Percentiles rank a stretch among this genome's conserved stretches.
These are phyloP conservation scores for Amanita rubescens DNA, from an alignment of 768 basidiomycete species.

Conservation along the genomic window DNA sequence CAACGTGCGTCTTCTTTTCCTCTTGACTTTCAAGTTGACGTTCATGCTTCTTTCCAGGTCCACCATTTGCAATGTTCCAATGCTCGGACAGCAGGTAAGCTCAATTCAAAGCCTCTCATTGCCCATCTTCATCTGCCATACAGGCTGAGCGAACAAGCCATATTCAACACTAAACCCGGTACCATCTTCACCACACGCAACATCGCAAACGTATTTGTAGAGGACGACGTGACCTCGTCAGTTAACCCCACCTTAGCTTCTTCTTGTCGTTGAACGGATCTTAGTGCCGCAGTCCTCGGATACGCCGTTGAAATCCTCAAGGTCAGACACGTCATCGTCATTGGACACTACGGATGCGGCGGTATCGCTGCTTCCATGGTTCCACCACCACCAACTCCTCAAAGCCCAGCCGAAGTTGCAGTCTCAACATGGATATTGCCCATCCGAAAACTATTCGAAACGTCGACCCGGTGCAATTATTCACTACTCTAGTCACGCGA, in stretches of 20 bases:
- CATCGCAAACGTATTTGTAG: slow-evolving; percentile 16
- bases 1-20: slow-evolving; percentile 1
- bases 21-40: background rate
- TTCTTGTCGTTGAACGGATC: background rate
- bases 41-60: slow-evolving; percentile 8
- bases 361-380: slow-evolving; percentile 16
- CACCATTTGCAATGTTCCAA: slow-evolving; percentile 17
- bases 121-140: background rate
- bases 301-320: slow-evolving; percentile 14
- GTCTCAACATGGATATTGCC: slow-evolving; percentile 19
- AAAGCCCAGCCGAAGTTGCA: slow-evolving; percentile 7
- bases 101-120: background rate
- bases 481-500: background rate
- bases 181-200: slow-evolving; percentile 18
- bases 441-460: slow-evolving; percentile 16
- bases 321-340: slow-evolving; percentile 18
- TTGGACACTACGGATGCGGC: slow-evolving; percentile 21
- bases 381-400: slow-evolving; percentile 6
- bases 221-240: slow-evolving; percentile 7
- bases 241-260: background rate
- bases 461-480: slow-evolving; percentile 14
- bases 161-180: slow-evolving; percentile 17
- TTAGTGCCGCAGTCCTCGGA: slow-evolving; percentile 15
- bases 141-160: slow-evolving; percentile 16
- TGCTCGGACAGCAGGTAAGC: slow-evolving; percentile 17